These are phyloP conservation scores for Cicer yamashitae DNA, from an alignment of 306 rosid species.

Conservation along the genomic window DNA sequence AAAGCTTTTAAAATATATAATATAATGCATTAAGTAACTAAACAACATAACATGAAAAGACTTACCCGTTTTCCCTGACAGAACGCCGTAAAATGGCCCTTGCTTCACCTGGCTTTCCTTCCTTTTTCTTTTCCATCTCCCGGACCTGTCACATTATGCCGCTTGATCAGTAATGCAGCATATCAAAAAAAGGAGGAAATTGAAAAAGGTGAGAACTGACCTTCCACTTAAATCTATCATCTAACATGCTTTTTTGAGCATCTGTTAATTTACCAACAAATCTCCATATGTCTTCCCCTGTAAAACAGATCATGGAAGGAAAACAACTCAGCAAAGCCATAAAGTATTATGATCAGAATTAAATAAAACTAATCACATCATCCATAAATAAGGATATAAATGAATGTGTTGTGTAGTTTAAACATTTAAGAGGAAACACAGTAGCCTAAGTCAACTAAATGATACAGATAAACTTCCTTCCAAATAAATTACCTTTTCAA, in stretches of 20 bases:
- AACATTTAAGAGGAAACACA: not conserved
- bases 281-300: slow-evolving; percentile 99
- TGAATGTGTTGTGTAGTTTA: not conserved
- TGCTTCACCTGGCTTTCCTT: slow-evolving; percentile 98
- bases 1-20: not conserved
- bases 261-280: slow-evolving; percentile 94
- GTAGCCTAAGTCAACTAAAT: slow-evolving; percentile 16
- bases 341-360: slow-evolving; percentile 9
- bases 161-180: slow-evolving; percentile 35
- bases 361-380: slow-evolving; percentile 25
- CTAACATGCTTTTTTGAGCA: slow-evolving; percentile 98
- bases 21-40: not conserved
- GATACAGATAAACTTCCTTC: not conserved
- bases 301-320: slow-evolving; percentile 7
- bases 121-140: slow-evolving; percentile 96
- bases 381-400: slow-evolving; percentile 19
- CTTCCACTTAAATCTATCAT: slow-evolving; percentile 98
- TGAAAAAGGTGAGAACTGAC: slow-evolving; percentile 47
- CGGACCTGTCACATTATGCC: slow-evolving; percentile 63
- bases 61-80: slow-evolving; percentile 87
- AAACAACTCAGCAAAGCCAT: slow-evolving; percentile 27
- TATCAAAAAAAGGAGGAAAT: slow-evolving; percentile 18
- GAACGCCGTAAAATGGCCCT: slow-evolving; percentile 92
- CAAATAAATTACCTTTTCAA: not conserved
- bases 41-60: not conserved